A percentile compares a stretch with the other conserved stretches of the same genome.
These are phyloP conservation scores for Daphne laureola DNA, from an alignment of 441 rosid genomes.

Conservation along the genomic window DNA sequence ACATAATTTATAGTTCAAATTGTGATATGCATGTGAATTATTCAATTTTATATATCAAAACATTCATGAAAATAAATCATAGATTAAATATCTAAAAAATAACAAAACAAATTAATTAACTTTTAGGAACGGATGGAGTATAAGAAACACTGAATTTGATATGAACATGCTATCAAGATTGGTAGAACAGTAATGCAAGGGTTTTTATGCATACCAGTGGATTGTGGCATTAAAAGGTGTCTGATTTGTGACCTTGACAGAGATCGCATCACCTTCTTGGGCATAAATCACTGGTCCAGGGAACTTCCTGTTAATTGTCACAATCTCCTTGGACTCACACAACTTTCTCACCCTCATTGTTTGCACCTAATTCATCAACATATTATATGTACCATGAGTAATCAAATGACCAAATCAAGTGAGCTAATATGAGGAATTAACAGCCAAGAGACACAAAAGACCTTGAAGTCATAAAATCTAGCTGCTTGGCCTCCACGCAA, in stretches of 20 bases:
- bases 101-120: too few relatives aligned
- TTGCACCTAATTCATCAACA: constrained; percentile 36
- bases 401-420: background rate
- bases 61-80: too few relatives aligned
- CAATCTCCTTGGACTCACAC: constrained; percentile 61
- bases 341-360: constrained; percentile 47
- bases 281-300: constrained; percentile 76
- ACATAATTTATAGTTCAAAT: too few relatives aligned
- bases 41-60: too few relatives aligned
- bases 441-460: constrained; percentile 5
- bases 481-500: constrained; percentile 41
- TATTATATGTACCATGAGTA: constrained; percentile 4
- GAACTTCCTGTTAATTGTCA: constrained; percentile 51
- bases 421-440: background rate
- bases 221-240: constrained; percentile 72
- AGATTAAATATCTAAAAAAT: too few relatives aligned
- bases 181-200: background rate
- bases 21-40: too few relatives aligned
- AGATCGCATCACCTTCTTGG: constrained; percentile 59
- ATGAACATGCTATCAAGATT: background rate
- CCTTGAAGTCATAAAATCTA: constrained; percentile 75
- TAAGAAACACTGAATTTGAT: background rate
- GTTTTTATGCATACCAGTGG: constrained; percentile 46
- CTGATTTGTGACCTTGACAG: constrained; percentile 56
- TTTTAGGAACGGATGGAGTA: too few relatives aligned